Base-by-base conservation (phyloP, 306 rosid genomes). In the Quercus alba region DNA sequence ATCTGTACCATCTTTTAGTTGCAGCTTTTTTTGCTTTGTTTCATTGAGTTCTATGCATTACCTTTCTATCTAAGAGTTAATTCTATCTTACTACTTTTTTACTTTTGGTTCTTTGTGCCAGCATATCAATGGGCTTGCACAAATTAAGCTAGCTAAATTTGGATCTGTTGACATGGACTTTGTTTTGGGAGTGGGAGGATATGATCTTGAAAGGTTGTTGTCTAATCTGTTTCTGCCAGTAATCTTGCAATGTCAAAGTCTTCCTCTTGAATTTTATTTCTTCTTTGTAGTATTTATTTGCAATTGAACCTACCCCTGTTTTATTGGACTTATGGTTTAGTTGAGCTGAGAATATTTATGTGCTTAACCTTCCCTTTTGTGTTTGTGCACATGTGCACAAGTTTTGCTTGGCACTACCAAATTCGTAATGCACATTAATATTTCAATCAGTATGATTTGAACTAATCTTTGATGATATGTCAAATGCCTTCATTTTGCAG, bases 131-230 rank as follows among this genome's bases (percentile, higher is more conserved):
- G 92, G 89, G 79, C 89, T 94, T 90, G 97, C 97, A 49, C 98
- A 91, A 84, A 80, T 89, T 66, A 91, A 84, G 87, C 88, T 75
- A 75, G 97, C 97, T 76, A 88, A 88, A 84, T 94, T 87, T 85
- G 98, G 98, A 74, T 88, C 91, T 13, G 97, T 92, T 44, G 97
- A 94, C 82, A 75, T 94, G 72, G 97, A 91, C 92, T 94, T 92
- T 76, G 97, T 92, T 87, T 82, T 94, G 56, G 98, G 97, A 56
- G 92, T 94, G 75, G 98, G 97, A 57, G 98, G 98, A 82, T 92
- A 94, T 89, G 98, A 94, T 87, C 92, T 94, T 41, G 91, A 89
- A 71, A 90, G 98, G 93, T 88, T 70, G 55, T 76, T 59, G n/a
- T 81, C 78, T 86, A 58, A 35, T 55, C 74, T 66, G 28, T 76